Conservation (phyloP, 768 basidiomycete species). For the Collybia nuda region DNA sequence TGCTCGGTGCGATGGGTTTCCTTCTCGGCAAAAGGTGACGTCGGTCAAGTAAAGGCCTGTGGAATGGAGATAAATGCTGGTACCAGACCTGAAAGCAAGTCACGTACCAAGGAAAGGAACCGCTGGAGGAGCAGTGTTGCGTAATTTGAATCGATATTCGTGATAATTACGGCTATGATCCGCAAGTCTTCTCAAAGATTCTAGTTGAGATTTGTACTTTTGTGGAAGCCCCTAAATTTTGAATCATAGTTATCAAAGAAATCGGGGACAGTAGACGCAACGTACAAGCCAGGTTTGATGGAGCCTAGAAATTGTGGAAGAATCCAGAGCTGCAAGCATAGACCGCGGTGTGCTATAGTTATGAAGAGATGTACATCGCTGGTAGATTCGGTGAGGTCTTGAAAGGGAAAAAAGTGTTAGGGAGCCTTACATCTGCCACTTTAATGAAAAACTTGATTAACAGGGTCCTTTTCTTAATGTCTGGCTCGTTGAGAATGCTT, state of each 20-base stretch:
- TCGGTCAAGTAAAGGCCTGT: slow-evolving; percentile 86
- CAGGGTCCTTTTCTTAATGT: slow-evolving; percentile 77
- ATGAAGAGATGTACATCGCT: slow-evolving; percentile 82
- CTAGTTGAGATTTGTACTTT: slow-evolving; percentile 81
- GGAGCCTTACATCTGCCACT: slow-evolving; percentile 74
- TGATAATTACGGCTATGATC: slow-evolving; percentile 90
- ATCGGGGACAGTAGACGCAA: slow-evolving; percentile 9
- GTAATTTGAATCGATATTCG: slow-evolving; percentile 85
- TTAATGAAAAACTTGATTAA: slow-evolving; percentile 94
- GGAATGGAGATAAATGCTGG: slow-evolving; percentile 8
- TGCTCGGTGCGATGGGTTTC: slow-evolving; percentile 82
- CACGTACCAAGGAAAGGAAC: slow-evolving; percentile 89
- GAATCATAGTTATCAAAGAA: background rate
- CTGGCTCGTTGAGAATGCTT: slow-evolving; percentile 86
- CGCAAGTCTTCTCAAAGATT: slow-evolving; percentile 78
- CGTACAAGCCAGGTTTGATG: slow-evolving; percentile 93
- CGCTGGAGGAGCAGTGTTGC: slow-evolving; percentile 88
- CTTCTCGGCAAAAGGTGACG: slow-evolving; percentile 93
- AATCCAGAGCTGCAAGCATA: slow-evolving; percentile 92
- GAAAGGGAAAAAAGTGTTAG: background rate
- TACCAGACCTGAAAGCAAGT: slow-evolving; percentile 8
- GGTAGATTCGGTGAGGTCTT: background rate
- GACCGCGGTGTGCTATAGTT: slow-evolving; percentile 95
- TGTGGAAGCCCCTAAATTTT: slow-evolving; percentile 68
- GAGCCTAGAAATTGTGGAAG: slow-evolving; percentile 89